Evolutionary conservation across 2,329 filamentous ascomycete species (phyloP), one percentile per base, ranked within the genome.

Genomic region (Ceratocystiopsis sp.): DNA sequence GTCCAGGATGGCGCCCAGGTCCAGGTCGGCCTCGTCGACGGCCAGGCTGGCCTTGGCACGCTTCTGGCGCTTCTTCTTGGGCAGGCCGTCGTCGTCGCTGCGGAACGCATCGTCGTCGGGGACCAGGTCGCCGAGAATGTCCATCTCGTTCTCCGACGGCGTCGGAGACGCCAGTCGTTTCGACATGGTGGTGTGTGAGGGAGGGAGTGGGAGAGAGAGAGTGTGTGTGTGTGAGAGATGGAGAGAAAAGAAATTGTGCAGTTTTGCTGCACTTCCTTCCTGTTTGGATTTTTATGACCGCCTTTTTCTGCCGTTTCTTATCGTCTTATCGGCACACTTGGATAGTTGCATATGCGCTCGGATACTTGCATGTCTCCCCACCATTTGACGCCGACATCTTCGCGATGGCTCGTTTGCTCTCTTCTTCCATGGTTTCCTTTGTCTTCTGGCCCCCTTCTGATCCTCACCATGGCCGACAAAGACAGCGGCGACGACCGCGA

Each of bases 91-190:
- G 48, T 61, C 63, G 48, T 70, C 70, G 49, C 69, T 64, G 42
- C 74, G 68, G 38, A 48, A 46, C n/a, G 45, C 48, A 25, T 39
- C 45, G 16, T 45, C 46, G 45, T 69, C 71, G 42, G 77, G 72
- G 54, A 89, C 81, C 12, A 95, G 68, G 2, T 80, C 79, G 48
- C 72, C 78, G 17, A 85, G 76, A 42, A 98, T 95, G 55, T 98
- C 91, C 55, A 93, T 77, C 57, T 94, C 91, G 51, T 79, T 82
- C 62, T 96, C 89, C 41, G 89, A 96, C 46, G 73, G 69, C 40
- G 85, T 76, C 46, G 89, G 91, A 37, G 91, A 96, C 45, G 71
- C 71, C 55, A 75, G 77, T 55, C 84, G 78, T 58, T 68, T 69
- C 62, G 72, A 70, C 84, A 93, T 93, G 16, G 37, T 36, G 32